Percentiles rank a stretch among this genome's conserved stretches.
Evolutionary conservation across 1,139 yeast genomes (phyloP).

Genomic region (Candida sanyaensis): DNA sequence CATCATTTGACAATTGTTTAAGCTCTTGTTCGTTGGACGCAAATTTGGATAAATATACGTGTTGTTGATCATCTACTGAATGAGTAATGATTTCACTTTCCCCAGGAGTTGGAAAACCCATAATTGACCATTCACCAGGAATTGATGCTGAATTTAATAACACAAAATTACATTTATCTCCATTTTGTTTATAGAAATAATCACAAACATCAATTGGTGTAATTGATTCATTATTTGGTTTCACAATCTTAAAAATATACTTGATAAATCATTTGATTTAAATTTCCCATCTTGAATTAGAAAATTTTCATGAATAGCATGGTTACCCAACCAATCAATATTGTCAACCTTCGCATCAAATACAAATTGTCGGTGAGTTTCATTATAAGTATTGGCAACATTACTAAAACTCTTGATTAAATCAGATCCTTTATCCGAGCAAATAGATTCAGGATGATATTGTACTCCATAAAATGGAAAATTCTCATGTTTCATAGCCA

Average conservation of each 20-base stretch:
- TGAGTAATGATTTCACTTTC: slow-evolving; percentile 66
- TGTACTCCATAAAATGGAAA: slow-evolving; percentile 92
- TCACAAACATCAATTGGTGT: slow-evolving; percentile 55
- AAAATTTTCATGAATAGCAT: slow-evolving; percentile 15
- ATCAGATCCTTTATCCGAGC: slow-evolving; percentile 66
- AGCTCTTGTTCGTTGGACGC: slow-evolving; percentile 11
- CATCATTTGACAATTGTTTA: slow-evolving; percentile 9
- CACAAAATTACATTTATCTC: slow-evolving; percentile 41
- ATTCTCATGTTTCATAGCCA: slow-evolving; percentile 71
- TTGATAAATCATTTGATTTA: neutral
- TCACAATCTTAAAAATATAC: slow-evolving; percentile 19
- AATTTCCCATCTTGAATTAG: slow-evolving; percentile 14
- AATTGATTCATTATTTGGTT: slow-evolving; percentile 16
- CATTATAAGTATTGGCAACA: slow-evolving; percentile 47
- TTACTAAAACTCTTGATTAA: slow-evolving; percentile 65
- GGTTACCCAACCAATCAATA: slow-evolving; percentile 10
- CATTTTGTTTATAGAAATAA: slow-evolving; percentile 19
- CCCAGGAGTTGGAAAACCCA: slow-evolving; percentile 64
- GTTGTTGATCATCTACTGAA: slow-evolving; percentile 45
- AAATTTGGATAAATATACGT: slow-evolving; percentile 21
- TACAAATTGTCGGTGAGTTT: slow-evolving; percentile 13
- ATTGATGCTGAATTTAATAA: slow-evolving; percentile 71
- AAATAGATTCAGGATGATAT: slow-evolving; percentile 94
- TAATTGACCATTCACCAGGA: slow-evolving; percentile 88
- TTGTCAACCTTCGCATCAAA: neutral